These are phyloP conservation scores for Magnaporthiopsis poae DNA, from an alignment of 2,329 filamentous ascomycete genomes.

Conservation along the genomic window DNA sequence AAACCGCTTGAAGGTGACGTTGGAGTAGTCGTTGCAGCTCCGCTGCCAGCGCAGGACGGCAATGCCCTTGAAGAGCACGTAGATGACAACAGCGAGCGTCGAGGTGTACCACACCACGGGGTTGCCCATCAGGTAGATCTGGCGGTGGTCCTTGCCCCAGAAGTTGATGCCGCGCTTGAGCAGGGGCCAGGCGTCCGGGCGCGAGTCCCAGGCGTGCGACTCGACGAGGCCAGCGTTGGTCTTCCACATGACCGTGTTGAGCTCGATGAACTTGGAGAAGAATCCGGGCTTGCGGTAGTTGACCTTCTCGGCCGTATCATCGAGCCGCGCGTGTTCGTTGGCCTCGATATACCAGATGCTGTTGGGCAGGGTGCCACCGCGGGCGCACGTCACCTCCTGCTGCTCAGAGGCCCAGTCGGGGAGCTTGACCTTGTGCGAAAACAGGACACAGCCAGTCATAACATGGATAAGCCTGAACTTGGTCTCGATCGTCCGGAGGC, in stretches of 20 bases:
- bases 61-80: constrained; percentile 75
- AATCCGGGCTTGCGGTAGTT: constrained; percentile 94
- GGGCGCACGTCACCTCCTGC: constrained; percentile 96
- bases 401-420: constrained; percentile 97
- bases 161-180: constrained; percentile 95
- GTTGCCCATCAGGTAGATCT: constrained; percentile 94
- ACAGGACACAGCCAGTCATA: constrained; percentile 92
- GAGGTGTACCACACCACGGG: constrained; percentile 90
- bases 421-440: constrained; percentile 98
- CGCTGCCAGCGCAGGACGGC: constrained; percentile 90
- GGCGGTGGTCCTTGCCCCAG: constrained; percentile 87
- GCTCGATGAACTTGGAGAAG: constrained; percentile 94
- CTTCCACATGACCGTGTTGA: constrained; percentile 97
- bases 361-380: constrained; percentile 84
- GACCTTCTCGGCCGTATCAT: constrained; percentile 73
- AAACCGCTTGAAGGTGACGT: constrained; percentile 82
- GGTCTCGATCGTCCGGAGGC: constrained; percentile 84
- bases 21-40: constrained; percentile 75
- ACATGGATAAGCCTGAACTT: constrained; percentile 92
- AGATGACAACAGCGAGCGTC: constrained; percentile 65
- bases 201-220: constrained; percentile 95
- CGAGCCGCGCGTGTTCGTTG: constrained; percentile 74
- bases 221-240: constrained; percentile 95
- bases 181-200: constrained; percentile 84
- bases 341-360: constrained; percentile 93